Conservation (phyloP, 768 basidiomycete genomes). For the Rhizopogon salebrosus region DNA sequence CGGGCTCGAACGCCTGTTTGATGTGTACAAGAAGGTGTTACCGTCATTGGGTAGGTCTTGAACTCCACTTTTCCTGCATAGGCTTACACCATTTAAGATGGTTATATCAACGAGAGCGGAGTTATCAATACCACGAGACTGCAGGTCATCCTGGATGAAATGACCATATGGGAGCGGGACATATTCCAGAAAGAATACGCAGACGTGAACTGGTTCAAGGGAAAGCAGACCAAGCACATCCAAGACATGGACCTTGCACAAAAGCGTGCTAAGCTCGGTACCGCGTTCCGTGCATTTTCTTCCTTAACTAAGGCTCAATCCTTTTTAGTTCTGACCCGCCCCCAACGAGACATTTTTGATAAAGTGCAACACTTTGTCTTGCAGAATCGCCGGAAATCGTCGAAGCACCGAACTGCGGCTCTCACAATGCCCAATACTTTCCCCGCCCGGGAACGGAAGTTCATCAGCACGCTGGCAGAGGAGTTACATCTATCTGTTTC, state of each 20-base stretch:
- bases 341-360: slow-evolving; percentile 77
- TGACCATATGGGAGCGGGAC: slow-evolving; percentile 83
- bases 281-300: slow-evolving; percentile 16
- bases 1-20: slow-evolving; percentile 87
- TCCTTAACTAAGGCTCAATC: background rate
- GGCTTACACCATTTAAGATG: slow-evolving; percentile 44
- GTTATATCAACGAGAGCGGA: slow-evolving; percentile 91
- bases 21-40: slow-evolving; percentile 90
- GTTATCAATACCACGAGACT: slow-evolving; percentile 74
- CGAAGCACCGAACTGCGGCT: slow-evolving; percentile 29
- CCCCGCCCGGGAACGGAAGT: slow-evolving; percentile 73
- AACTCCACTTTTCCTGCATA: background rate
- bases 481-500: slow-evolving; percentile 72
- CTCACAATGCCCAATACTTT: slow-evolving; percentile 76
- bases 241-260: slow-evolving; percentile 59
- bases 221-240: slow-evolving; percentile 77
- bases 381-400: slow-evolving; percentile 30
- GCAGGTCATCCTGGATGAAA: slow-evolving; percentile 84
- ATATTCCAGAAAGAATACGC: slow-evolving; percentile 89
- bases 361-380: slow-evolving; percentile 73
- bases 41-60: slow-evolving; percentile 58
- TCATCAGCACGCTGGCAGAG: slow-evolving; percentile 69
- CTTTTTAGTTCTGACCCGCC: slow-evolving; percentile 53
- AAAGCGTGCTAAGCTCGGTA: slow-evolving; percentile 62
- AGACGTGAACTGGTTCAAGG: slow-evolving; percentile 90